Evolutionary conservation across 2,329 filamentous ascomycete genomes (phyloP).

Genomic region (Trichoderma koningiopsis): DNA sequence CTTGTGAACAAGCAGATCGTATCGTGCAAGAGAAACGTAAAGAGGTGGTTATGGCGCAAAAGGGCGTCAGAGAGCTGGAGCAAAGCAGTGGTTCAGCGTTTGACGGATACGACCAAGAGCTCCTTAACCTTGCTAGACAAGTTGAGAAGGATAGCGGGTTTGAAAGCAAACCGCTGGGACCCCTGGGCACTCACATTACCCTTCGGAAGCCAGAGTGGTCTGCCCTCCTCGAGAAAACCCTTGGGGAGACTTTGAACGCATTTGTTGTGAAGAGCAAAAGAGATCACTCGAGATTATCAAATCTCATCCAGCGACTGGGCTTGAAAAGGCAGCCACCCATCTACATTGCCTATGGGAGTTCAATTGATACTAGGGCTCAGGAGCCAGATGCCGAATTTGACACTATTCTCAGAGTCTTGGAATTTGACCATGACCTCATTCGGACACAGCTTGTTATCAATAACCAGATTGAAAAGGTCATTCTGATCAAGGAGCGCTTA

Average conservation of each 20-base stretch:
- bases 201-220: conserved; percentile 82
- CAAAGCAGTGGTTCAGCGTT: conserved; percentile 59
- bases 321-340: conserved; percentile 53
- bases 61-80: conserved; percentile 52
- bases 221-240: conserved; percentile 73
- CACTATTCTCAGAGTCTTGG: conserved; percentile 78
- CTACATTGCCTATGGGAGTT: conserved; percentile 42
- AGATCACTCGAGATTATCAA: conserved; percentile 70
- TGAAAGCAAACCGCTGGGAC: conserved; percentile 73
- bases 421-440: conserved; percentile 78
- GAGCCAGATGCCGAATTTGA: conserved; percentile 74
- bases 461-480: conserved; percentile 78
- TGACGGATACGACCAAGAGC: conserved; percentile 64
- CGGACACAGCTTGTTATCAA: conserved; percentile 83
- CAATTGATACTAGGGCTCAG: conserved; percentile 45
- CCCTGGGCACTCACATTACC: conserved; percentile 76
- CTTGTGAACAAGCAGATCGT: conserved; percentile 36
- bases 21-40: conserved; percentile 49
- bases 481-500: conserved; percentile 69
- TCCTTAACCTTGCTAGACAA: conserved; percentile 65
- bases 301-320: conserved; percentile 62
- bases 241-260: conserved; percentile 69
- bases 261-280: conserved; percentile 80
- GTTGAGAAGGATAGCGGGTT: conserved; percentile 74
- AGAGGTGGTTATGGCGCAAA: conserved; percentile 58